Evolutionary conservation across 805 yeast species (phyloP), one percentile per base, ranked within the genome.

Genomic region (Candida oleophila): DNA sequence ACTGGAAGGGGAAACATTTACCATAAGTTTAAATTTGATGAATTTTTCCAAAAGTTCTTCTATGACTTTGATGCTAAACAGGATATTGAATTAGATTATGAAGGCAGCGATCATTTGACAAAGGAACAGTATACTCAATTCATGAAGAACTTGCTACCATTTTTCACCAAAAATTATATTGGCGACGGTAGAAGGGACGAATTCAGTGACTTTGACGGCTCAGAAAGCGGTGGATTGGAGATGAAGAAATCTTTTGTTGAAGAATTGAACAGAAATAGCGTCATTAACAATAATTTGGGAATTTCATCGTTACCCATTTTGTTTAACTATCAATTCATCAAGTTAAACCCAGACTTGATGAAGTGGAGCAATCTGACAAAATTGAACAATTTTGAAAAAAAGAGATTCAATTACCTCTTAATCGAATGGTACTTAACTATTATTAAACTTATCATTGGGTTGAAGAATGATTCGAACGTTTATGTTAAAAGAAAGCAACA

Each of bases 201-300:
- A 12, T 21, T 52, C 22, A 19, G 22, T 11, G 39, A 34, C 5
- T 20, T 22, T 16, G 38, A 38, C 7, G 19, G 28, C 9, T n/a
- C 32, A 8, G n/a, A 16, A 11, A n/a, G 14, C 9, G 33, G 38
- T 11, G 39, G 39, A 15, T 20, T 33, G 16, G 28, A 42, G 15
- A 42, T 42, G 19, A 35, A 21, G 3, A 22, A 20, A 25, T 15
- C 28, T n/a, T 38, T 34, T 1, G 19, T n/a, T 3, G 25, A 14
- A 14, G 39, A 20, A 14, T 25, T 38, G 18, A 37, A 20, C 3
- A 43, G 22, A n/a, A 22, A 38, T 5, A 14, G 52, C 52, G 9
- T 46, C 34, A 54, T 80, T 39, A 78, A 78, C 55, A 77, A 78
- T 55, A 79, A 78, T 49, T 59, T 81, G 44, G 82, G 83, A 1